These are phyloP conservation scores for Sistotremastrum niveocremeum DNA, from an alignment of 768 basidiomycete genomes.

Conservation along the genomic window DNA sequence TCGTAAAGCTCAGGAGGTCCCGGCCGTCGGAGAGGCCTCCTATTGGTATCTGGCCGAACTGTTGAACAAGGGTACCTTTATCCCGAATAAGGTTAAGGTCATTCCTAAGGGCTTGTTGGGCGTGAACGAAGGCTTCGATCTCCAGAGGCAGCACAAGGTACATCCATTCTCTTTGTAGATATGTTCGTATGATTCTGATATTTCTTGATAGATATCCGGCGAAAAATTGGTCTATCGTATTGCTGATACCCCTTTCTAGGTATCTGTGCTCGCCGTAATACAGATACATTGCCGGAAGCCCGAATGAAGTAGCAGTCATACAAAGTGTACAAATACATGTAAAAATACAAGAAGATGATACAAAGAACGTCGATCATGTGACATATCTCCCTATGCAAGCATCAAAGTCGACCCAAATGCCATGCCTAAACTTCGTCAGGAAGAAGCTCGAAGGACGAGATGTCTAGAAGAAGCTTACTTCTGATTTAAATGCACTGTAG, in stretches of 20 bases:
- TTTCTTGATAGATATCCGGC: constrained; percentile 2
- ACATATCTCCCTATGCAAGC: too few relatives aligned
- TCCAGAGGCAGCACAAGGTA: constrained; percentile 3
- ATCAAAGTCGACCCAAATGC: too few relatives aligned
- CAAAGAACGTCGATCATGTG: too few relatives aligned
- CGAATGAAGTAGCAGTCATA: too few relatives aligned
- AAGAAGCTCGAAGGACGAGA: too few relatives aligned
- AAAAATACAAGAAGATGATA: too few relatives aligned
- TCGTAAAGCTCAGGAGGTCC: background rate
- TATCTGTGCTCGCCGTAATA: background rate
- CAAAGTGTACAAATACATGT: too few relatives aligned
- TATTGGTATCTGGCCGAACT: background rate
- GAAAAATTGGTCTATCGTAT: constrained; percentile 7
- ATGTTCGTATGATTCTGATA: background rate
- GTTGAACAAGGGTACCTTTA: background rate
- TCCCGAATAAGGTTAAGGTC: constrained; percentile 5
- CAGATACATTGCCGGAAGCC: background rate
- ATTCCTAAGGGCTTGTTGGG: constrained; percentile 4
- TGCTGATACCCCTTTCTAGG: constrained; percentile 3
- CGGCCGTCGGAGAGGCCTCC: background rate
- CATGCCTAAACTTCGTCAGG: too few relatives aligned
- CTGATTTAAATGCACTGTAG: too few relatives aligned
- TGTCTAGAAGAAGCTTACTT: too few relatives aligned
- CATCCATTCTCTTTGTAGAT: background rate
- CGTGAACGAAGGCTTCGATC: constrained; percentile 4